A percentile compares a stretch with the other conserved stretches of the same genome.
phyloP scores from a whole-genome alignment of 805 yeast species.

The Cyberlindnera nakhonratchasimensis region DNA sequence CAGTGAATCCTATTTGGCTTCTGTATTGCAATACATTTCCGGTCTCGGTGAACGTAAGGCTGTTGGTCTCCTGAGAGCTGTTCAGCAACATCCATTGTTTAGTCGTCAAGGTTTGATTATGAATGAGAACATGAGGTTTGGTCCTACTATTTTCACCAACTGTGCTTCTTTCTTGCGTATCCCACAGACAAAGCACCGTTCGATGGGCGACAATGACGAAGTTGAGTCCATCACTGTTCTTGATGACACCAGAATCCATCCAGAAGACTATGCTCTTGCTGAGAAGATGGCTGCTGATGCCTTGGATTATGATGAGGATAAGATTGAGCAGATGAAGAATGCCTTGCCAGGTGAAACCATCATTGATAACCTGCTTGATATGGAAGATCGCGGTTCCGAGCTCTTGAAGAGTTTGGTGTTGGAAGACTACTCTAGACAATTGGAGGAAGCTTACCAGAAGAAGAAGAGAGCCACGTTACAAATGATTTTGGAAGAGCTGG shows the following conservation, averaged over 20 bases:
- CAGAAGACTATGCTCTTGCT: constrained; percentile 95
- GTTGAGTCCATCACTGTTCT: constrained; percentile 67
- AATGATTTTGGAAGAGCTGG: constrained; percentile 81
- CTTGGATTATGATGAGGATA: constrained; percentile 92
- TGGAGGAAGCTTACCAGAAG: constrained; percentile 68
- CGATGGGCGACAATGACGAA: constrained; percentile 35
- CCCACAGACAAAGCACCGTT: constrained; percentile 47
- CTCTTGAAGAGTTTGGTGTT: constrained; percentile 83
- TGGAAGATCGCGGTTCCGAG: constrained; percentile 53
- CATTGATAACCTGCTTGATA: constrained; percentile 54
- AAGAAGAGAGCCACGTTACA: constrained; percentile 76
- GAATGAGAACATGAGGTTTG: constrained; percentile 56
- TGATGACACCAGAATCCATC: constrained; percentile 95
- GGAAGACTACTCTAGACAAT: constrained; percentile 89
- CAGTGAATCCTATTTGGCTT: constrained; percentile 67
- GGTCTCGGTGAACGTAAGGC: constrained; percentile 98
- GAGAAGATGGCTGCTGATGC: constrained; percentile 99
- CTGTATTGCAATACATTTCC: constrained; percentile 69
- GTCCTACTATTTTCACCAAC: constrained; percentile 82
- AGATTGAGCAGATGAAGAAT: constrained; percentile 71
- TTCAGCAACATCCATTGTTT: constrained; percentile 56
- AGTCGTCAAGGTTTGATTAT: constrained; percentile 88
- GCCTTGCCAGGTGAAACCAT: constrained; percentile 72
- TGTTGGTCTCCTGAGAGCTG: constrained; percentile 74
- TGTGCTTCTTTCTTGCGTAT: constrained; percentile 88